Evolutionary conservation across 1,139 yeast genomes (phyloP).

Genomic region (Starmera stellimalicola): DNA sequence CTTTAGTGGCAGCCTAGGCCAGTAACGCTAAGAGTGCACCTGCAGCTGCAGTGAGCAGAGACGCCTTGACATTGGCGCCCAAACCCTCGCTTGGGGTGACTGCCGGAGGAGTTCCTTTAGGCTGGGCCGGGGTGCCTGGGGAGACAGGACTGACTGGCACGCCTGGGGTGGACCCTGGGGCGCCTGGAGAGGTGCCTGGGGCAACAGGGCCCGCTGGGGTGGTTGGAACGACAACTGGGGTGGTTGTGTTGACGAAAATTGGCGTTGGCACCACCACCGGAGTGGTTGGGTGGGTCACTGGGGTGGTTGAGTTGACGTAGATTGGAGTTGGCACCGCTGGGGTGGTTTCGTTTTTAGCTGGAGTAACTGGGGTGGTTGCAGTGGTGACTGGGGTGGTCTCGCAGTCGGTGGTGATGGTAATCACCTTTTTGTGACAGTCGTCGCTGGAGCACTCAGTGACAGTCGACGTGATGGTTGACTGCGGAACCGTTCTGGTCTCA

Average conservation of each 20-base stretch:
- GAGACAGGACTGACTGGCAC: not conserved
- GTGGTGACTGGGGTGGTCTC: constrained; percentile 1
- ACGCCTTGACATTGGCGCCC: constrained; percentile 2
- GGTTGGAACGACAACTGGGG: constrained; percentile 3
- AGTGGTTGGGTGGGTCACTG: constrained; percentile 1
- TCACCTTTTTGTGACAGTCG: not conserved
- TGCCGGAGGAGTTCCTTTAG: not conserved
- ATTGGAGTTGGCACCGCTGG: not conserved
- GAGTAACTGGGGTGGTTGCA: constrained; percentile 3
- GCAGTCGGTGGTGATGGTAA: not conserved
- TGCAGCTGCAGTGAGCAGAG: constrained; percentile 3
- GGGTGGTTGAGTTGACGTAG: constrained; percentile 2
- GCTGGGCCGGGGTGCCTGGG: not conserved
- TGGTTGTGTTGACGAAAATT: constrained; percentile 1
- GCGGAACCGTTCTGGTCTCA: not conserved
- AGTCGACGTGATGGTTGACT: not conserved
- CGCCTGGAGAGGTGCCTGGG: no score
- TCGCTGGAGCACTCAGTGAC: not conserved
- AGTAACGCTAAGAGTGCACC: constrained; percentile 5
- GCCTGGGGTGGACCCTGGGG: not conserved
- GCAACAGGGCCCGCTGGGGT: not conserved
- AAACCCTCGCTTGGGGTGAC: constrained; percentile 4
- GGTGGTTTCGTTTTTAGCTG: constrained; percentile 1
- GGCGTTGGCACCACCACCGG: not conserved
- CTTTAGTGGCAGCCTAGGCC: not conserved